Conservation (phyloP, 495 filamentous ascomycete genomes). For the Penicillium canariense region DNA sequence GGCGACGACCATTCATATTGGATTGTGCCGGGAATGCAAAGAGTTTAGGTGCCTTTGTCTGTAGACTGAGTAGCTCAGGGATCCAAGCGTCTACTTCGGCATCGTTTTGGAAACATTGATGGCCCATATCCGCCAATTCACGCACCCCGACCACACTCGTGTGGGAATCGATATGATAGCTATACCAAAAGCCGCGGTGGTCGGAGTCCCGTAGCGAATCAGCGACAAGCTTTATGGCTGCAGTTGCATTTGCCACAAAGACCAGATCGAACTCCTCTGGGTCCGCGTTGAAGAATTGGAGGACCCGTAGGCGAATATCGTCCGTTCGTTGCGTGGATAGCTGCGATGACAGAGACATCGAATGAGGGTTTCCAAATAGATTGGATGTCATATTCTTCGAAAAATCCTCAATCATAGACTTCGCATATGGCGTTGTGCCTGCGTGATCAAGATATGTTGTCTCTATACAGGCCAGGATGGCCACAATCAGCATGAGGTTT, state of each 20-base stretch:
- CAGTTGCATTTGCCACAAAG: slow-evolving; percentile 91
- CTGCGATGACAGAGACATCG: slow-evolving; percentile 77
- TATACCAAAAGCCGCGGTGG: slow-evolving; percentile 69
- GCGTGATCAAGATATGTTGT: slow-evolving; percentile 91
- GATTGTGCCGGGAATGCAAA: slow-evolving; percentile 91
- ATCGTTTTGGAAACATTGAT: slow-evolving; percentile 65
- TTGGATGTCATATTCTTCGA: slow-evolving; percentile 70
- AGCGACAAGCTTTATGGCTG: slow-evolving; percentile 80
- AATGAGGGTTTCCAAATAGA: slow-evolving; percentile 91
- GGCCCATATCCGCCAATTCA: slow-evolving; percentile 60
- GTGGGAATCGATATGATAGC: slow-evolving; percentile 80
- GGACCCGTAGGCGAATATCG: slow-evolving; percentile 65
- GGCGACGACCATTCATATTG: slow-evolving; percentile 84
- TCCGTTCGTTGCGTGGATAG: slow-evolving; percentile 71
- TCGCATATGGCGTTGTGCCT: slow-evolving; percentile 78
- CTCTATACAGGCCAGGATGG: slow-evolving; percentile 42
- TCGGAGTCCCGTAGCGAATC: slow-evolving; percentile 67
- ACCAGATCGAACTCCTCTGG: slow-evolving; percentile 82
- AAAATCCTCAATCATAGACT: slow-evolving; percentile 77
- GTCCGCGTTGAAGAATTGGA: slow-evolving; percentile 81
- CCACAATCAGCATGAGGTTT: background rate
- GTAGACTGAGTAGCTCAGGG: slow-evolving; percentile 22
- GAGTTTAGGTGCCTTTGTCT: slow-evolving; percentile 39
- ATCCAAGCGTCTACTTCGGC: slow-evolving; percentile 70
- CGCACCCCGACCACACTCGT: slow-evolving; percentile 85